Base-by-base conservation (phyloP, 805 yeast genomes). In the Metschnikowia noctiluminum region DNA sequence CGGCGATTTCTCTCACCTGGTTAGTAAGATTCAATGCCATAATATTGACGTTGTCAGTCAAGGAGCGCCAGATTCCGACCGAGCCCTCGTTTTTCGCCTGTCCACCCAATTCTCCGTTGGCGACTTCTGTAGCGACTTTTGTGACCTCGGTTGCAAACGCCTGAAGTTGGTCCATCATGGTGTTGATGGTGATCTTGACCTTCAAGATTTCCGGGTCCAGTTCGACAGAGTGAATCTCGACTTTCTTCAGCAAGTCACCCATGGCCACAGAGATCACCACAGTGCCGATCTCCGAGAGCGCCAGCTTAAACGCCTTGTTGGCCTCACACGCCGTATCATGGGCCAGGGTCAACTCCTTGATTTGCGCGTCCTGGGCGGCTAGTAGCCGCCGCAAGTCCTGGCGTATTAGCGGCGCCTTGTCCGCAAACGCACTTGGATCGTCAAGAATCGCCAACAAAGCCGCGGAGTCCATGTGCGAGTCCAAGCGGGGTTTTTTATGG, bases 51-150 rank as follows among this genome's bases (percentile, higher is more conserved):
- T 87, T 87, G 60, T 87, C 91, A 26, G 90, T 85, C 51, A 89
- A 78, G 28, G 86, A 82, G 61, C 89, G 80, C 96, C 96, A 89
- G 44, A 87, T 85, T 15, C 96, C 96, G 8, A 84, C 88, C 0
- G 91, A 81, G n/a, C 91, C 92, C 45, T 82, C 84, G 53, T 84
- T 84, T 53, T 84, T 86, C 37, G 92, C 95, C 62, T 87, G 94
- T 35, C 96, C 96, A 56, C 96, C 96, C 37, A 89, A 74, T 54
- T 87, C 87, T 57, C 96, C 96, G 59, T 87, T 87, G 30, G 96
- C 92, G 16, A 89, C 96, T 58, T 89, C 95, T 14, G 91, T 87
- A 35, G 96, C 94, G 27, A 89, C 87, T 51, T 88, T 82, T 35
- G 90, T 85, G 38, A 88, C 94, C 64, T 87, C 94, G 46, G 78